These are phyloP conservation scores for Aspergillus amoenus DNA, from an alignment of 2,329 filamentous ascomycete genomes.

Conservation along the genomic window DNA sequence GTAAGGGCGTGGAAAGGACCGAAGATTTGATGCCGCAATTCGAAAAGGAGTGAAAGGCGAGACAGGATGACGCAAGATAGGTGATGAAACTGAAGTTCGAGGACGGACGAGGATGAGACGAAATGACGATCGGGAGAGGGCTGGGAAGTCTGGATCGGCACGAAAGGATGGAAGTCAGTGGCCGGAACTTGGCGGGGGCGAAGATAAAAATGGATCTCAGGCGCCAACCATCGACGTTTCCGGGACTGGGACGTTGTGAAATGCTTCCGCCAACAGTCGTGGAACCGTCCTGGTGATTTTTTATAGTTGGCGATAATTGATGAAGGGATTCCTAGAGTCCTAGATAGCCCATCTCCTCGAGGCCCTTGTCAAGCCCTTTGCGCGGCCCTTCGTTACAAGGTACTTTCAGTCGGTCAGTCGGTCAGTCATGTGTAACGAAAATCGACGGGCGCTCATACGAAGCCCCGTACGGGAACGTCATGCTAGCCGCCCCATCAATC, in stretches of 20 bases:
- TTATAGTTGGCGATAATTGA: slow-evolving; percentile 2
- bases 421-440: not conserved
- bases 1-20: slow-evolving; percentile 4
- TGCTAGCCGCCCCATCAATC: not conserved
- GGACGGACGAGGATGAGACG: slow-evolving; percentile 6
- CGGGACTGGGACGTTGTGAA: slow-evolving; percentile 14
- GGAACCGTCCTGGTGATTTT: not conserved
- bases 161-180: slow-evolving; percentile 11
- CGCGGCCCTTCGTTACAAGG: not conserved
- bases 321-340: not conserved
- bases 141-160: slow-evolving; percentile 10
- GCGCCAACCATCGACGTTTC: slow-evolving; percentile 21
- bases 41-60: not conserved
- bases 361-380: not conserved
- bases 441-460: not conserved
- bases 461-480: slow-evolving; percentile 2
- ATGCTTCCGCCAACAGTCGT: not conserved
- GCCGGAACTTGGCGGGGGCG: slow-evolving; percentile 13
- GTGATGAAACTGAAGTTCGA: slow-evolving; percentile 4
- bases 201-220: slow-evolving; percentile 6
- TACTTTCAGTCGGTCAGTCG: not conserved
- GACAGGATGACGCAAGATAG: not conserved
- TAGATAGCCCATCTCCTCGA: not conserved
- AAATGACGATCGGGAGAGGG: slow-evolving; percentile 10
- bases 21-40: not conserved